Evolutionary conservation across 140 eudicot genomes (phyloP).

Genomic region (Senecio squalidus): DNA sequence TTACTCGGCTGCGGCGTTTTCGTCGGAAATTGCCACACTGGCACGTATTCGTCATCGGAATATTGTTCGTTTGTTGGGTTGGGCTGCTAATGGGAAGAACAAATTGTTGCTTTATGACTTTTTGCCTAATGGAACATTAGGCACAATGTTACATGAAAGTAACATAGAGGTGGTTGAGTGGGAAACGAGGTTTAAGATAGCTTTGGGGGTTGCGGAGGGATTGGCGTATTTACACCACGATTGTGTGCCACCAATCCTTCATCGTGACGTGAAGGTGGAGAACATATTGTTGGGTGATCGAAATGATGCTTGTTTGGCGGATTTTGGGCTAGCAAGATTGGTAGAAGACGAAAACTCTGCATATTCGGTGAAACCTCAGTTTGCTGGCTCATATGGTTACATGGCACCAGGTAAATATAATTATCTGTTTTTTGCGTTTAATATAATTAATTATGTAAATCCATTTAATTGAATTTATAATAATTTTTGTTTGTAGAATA

Average conservation of each 20-base stretch:
- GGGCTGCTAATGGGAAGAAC: slow-evolving; percentile 82
- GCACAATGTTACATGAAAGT: slow-evolving; percentile 59
- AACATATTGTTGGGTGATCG: slow-evolving; percentile 78
- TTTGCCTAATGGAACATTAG: slow-evolving; percentile 71
- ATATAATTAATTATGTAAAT: not conserved
- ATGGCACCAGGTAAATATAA: slow-evolving; percentile 79
- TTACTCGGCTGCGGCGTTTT: slow-evolving; percentile 56
- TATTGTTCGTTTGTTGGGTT: slow-evolving; percentile 71
- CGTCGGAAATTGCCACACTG: slow-evolving; percentile 81
- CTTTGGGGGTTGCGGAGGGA: slow-evolving; percentile 89
- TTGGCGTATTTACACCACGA: slow-evolving; percentile 89
- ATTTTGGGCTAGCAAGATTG: slow-evolving; percentile 92
- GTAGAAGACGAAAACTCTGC: slow-evolving; percentile 59
- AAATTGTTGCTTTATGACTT: slow-evolving; percentile 77
- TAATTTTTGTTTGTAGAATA: slow-evolving; percentile 40
- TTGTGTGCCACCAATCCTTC: slow-evolving; percentile 82
- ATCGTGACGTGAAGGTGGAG: slow-evolving; percentile 85
- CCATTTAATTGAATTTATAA: not conserved
- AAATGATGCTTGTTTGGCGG: slow-evolving; percentile 77
- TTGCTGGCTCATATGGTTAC: slow-evolving; percentile 95
- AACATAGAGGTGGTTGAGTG: slow-evolving; percentile 52
- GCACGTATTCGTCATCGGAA: slow-evolving; percentile 83
- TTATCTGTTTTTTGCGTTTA: not conserved
- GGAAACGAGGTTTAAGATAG: slow-evolving; percentile 80
- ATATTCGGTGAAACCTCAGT: slow-evolving; percentile 54